Evolutionary conservation across 1,284 basidiomycete species (phyloP).

Genomic region (Mycena sp.): DNA sequence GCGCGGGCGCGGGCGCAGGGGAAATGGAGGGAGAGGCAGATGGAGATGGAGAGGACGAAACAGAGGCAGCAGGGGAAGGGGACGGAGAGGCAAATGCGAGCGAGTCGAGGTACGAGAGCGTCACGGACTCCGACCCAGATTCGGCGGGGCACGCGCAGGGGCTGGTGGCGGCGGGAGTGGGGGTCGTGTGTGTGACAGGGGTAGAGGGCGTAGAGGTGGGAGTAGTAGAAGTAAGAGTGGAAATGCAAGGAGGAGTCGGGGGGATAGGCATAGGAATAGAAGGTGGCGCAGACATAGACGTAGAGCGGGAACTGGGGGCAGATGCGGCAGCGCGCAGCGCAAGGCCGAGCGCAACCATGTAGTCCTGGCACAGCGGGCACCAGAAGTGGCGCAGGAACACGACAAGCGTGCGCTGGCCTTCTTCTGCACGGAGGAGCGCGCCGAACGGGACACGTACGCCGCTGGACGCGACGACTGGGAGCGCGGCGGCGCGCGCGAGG

Average conservation of each 20-base stretch:
- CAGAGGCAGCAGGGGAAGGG: neutral
- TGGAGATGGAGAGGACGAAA: too few relatives aligned
- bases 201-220: neutral
- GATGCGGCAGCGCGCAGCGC: slow-evolving; percentile 57
- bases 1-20: neutral
- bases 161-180: neutral
- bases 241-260: neutral
- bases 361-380: slow-evolving; percentile 88
- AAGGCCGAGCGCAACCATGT: slow-evolving; percentile 75
- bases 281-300: neutral
- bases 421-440: neutral
- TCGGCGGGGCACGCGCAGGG: neutral
- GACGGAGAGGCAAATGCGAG: neutral
- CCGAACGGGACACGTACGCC: slow-evolving; percentile 23
- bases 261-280: neutral
- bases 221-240: neutral
- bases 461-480: slow-evolving; percentile 22
- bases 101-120: slow-evolving; percentile 10
- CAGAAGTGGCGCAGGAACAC: slow-evolving; percentile 82
- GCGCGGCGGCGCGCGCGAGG: slow-evolving; percentile 13
- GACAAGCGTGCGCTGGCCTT: slow-evolving; percentile 62
- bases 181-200: neutral
- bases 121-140: neutral
- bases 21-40: neutral
- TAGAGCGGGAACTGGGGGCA: neutral